Conservation (phyloP, 2,329 filamentous ascomycete species). For the Ophiostoma sp. region DNA sequence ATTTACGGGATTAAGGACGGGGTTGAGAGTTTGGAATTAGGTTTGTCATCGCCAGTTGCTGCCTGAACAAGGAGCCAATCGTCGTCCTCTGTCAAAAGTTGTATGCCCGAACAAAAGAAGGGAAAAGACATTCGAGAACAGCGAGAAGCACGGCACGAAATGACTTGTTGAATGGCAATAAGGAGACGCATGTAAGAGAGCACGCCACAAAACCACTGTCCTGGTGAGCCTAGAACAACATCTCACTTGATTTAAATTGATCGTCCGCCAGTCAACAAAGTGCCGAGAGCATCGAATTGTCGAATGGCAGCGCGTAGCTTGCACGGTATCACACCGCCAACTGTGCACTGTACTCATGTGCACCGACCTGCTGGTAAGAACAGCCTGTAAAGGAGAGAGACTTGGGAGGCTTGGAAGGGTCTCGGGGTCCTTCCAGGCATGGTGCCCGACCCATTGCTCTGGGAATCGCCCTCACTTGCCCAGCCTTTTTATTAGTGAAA, state of each 20-base stretch:
- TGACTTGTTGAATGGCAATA: not conserved
- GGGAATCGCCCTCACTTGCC: not conserved
- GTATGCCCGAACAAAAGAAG: not conserved
- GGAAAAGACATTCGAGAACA: not conserved
- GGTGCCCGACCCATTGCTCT: conserved; percentile 8
- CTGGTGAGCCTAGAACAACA: not conserved
- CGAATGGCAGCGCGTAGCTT: not conserved
- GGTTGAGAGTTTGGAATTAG: not conserved
- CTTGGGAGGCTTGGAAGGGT: not conserved
- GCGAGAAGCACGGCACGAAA: not conserved
- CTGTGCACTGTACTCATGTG: not conserved
- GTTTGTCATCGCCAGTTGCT: not conserved
- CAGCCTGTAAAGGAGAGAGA: not conserved
- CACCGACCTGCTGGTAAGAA: conserved; percentile 2
- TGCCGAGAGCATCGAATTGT: not conserved
- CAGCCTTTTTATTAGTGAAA: not conserved
- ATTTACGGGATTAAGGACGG: not conserved
- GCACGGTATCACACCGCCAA: not conserved
- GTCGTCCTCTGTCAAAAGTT: not conserved
- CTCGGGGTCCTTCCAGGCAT: not conserved
- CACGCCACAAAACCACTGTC: not conserved
- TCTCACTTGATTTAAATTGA: not conserved
- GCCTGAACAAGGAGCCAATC: not conserved
- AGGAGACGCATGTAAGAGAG: not conserved
- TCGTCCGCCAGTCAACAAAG: not conserved